Evolutionary conservation across 306 rosid species (phyloP).

Genomic region (Boehmeria nivea): DNA sequence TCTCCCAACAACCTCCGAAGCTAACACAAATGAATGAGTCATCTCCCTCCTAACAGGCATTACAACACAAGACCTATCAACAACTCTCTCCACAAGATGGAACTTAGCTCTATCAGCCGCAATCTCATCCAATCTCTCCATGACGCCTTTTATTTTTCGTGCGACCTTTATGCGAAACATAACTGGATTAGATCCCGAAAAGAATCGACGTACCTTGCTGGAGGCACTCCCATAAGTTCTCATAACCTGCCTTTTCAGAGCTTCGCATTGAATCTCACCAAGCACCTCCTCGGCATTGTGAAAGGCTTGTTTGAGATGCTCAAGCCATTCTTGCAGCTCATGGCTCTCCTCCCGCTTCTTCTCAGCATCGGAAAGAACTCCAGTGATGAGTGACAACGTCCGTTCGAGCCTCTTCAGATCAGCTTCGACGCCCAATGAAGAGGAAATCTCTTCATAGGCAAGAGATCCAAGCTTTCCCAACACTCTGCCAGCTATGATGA

Average conservation of each 20-base stretch:
- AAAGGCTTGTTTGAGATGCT: neutral
- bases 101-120: conserved; percentile 5
- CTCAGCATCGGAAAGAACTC: conserved; percentile 5
- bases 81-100: neutral
- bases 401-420: neutral
- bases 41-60: neutral
- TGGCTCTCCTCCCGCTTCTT: conserved; percentile 3
- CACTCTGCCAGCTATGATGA: neutral
- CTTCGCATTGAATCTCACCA: neutral
- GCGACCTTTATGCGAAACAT: neutral
- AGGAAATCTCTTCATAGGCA: neutral
- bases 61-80: neutral
- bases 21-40: neutral
- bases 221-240: neutral
- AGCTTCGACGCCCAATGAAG: neutral
- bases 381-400: conserved; percentile 4
- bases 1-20: neutral
- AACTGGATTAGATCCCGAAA: neutral
- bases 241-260: neutral
- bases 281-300: neutral
- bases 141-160: neutral
- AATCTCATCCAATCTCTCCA: conserved; percentile 8
- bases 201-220: neutral
- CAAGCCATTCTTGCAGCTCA: conserved; percentile 6
- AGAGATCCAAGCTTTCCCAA: neutral